Base-by-base conservation (phyloP, 2,329 filamentous ascomycete species). In the Pezicula radicicola region DNA sequence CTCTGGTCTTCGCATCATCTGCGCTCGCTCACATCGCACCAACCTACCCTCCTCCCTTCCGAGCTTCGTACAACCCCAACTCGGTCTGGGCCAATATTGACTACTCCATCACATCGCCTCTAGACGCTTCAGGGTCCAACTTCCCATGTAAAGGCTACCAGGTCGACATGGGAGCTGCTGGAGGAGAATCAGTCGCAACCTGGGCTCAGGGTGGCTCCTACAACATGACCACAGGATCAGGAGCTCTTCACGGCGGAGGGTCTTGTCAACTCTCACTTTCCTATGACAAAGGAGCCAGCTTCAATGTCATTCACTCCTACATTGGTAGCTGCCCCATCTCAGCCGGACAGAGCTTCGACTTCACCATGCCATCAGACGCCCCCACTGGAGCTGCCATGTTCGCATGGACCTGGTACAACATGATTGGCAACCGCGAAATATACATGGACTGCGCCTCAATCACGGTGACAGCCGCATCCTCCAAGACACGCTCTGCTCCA, bases 361-460 rank as follows among this genome's bases (percentile, higher is more conserved):
- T 68, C 50, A 60, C 55, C 6, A 50, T 67, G 27, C 65, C 66
- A 3, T 56, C 59, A 0, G 65, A 68, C 45, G 58, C 57, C 15
- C 54, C 54, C 13, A 47, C 54, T 18, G 63, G 60, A 15, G 16
- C 19, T 0, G 62, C 63, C 2, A 46, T 67, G 8, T 63, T 67
- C 18, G 59, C 60, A 1, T 68, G 83, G 84, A 79, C 76, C 4
- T 81, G 78, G 78, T 81, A 80, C 64, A 83, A 83, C 63, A 71
- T 74, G 51, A 61, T 79, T 25, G 82, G 82, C 2, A 85, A 85
- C 60, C 74, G 82, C 16, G 83, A 86, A 60, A 83, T 84, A 73
- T 87, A 87, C 70, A 84, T 84, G 80, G 83, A 85, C 63, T 87
- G 83, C 56, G 83, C 82, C 0, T 73, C 75, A 8, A 76, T 85